Evolutionary conservation across 805 yeast genomes (phyloP).

Genomic region (Candida corydali): DNA sequence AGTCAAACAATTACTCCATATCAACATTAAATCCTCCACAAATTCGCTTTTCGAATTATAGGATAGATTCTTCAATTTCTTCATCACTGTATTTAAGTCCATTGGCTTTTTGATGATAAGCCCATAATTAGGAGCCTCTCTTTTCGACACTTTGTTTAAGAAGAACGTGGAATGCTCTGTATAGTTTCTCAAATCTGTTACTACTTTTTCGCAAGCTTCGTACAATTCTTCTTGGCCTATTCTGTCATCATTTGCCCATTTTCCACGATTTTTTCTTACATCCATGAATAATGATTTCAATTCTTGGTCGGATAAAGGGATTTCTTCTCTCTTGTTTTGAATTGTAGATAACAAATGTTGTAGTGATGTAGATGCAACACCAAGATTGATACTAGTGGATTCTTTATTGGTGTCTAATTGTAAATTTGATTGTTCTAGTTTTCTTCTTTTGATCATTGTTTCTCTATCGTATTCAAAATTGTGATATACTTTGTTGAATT

Average conservation of each 20-base stretch:
- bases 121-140: slow-evolving; percentile 97
- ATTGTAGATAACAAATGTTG: slow-evolving; percentile 78
- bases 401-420: slow-evolving; percentile 43
- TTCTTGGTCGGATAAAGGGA: slow-evolving; percentile 75
- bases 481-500: slow-evolving; percentile 71
- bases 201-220: slow-evolving; percentile 96
- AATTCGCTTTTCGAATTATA: slow-evolving; percentile 83
- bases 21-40: slow-evolving; percentile 92
- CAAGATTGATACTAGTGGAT: slow-evolving; percentile 25
- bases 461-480: slow-evolving; percentile 74
- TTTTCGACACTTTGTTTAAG: slow-evolving; percentile 88
- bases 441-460: slow-evolving; percentile 68
- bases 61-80: slow-evolving; percentile 77
- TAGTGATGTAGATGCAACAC: slow-evolving; percentile 40
- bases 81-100: slow-evolving; percentile 94
- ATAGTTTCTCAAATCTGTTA: slow-evolving; percentile 79
- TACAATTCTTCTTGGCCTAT: slow-evolving; percentile 97
- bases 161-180: slow-evolving; percentile 97
- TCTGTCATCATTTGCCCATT: slow-evolving; percentile 95
- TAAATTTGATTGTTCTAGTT: slow-evolving; percentile 76
- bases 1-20: slow-evolving; percentile 91
- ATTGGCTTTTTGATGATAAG: slow-evolving; percentile 87
- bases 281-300: slow-evolving; percentile 82
- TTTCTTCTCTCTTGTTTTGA: slow-evolving; percentile 72
- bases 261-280: slow-evolving; percentile 90